Evolutionary conservation across 768 basidiomycete species (phyloP), one percentile per base, ranked within the genome.

Genomic region (Chalciporus chontae): DNA sequence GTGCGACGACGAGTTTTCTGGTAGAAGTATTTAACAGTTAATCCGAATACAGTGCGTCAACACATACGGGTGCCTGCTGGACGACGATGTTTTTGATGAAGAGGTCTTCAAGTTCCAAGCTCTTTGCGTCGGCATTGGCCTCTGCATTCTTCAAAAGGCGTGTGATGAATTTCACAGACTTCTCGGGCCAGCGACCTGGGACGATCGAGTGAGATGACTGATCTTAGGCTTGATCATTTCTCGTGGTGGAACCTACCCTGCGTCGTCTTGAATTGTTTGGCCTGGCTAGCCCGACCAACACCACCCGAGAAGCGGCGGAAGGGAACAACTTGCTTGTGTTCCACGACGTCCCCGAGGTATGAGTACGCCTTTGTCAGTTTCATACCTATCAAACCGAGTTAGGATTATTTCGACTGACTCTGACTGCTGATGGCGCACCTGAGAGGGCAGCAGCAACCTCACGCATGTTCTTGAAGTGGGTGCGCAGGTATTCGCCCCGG

Each of bases 381-480:
- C 73, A 95, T 75, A 67, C 96, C 94, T 94, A 32, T 41, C 45
- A 13, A 31, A 39, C 23, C 8, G 8, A 14, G n/a, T 57, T 50
- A 49, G 48, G 50, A 42, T 6, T 6, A 3, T 15, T 23, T 24
- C 14, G 45, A 37, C 31, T 8, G 34, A 11, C 24, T 0, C 5
- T 21, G 40, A 19, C 34, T 32, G n/a, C 50, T 51, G 34, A 27
- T 40, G n/a, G 34, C 34, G 64, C 57, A 92, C 94, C 94, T 58
- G 85, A 81, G 57, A 97, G 77, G 59, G 90, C 93, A 57, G 95
- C 95, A 45, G 90, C 94, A 50, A 98, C 96, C 75, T 99, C 96
- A 56, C 91, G 86, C 92, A 96, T 98, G 83, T 98, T 99, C 87
- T 99, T 99, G 85, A 96, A 99, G 78, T 97, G 95, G 42, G 96